Percentiles rank a stretch among this genome's conserved stretches.
Evolutionary conservation across 1,139 yeast genomes (phyloP).

Genomic region (Nakaseomyces kungkrabaensis): DNA sequence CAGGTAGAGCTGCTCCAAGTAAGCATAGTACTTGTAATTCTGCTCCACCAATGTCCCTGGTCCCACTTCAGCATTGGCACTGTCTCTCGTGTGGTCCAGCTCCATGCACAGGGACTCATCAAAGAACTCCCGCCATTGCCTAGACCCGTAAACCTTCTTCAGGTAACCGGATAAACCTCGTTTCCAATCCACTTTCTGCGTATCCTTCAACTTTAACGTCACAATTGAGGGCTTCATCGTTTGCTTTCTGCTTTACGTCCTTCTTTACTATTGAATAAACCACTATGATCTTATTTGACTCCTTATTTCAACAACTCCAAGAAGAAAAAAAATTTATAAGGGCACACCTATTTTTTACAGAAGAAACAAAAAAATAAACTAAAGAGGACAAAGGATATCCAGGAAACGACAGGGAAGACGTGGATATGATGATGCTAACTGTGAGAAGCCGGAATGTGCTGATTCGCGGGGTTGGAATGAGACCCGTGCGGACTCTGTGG

Average conservation of each 20-base stretch:
- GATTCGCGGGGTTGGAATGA: no score
- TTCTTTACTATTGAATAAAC: no score
- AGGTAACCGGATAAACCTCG: conserved; percentile 23
- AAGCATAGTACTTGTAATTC: conserved; percentile 67
- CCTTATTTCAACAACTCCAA: no score
- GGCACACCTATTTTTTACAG: no score
- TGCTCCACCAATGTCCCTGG: conserved; percentile 39
- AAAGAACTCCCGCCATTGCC: conserved; percentile 26
- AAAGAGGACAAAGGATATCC: no score
- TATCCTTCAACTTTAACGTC: conserved; percentile 23
- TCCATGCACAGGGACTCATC: conserved; percentile 22
- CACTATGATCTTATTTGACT: no score
- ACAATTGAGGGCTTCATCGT: conserved; percentile 23
- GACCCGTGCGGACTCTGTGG: not conserved
- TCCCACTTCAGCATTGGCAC: conserved; percentile 40
- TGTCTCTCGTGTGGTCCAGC: conserved; percentile 23
- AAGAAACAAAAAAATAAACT: no score
- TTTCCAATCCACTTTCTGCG: conserved; percentile 26
- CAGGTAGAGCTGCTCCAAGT: conserved; percentile 67
- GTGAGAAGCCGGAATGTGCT: no score
- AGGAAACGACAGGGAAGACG: no score
- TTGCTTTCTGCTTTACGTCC: no score
- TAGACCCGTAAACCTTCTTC: conserved; percentile 22
- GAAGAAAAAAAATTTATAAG: no score
- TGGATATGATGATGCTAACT: no score